Evolutionary conservation across 306 rosid genomes (phyloP).

Genomic region (Vigna nakashimae): DNA sequence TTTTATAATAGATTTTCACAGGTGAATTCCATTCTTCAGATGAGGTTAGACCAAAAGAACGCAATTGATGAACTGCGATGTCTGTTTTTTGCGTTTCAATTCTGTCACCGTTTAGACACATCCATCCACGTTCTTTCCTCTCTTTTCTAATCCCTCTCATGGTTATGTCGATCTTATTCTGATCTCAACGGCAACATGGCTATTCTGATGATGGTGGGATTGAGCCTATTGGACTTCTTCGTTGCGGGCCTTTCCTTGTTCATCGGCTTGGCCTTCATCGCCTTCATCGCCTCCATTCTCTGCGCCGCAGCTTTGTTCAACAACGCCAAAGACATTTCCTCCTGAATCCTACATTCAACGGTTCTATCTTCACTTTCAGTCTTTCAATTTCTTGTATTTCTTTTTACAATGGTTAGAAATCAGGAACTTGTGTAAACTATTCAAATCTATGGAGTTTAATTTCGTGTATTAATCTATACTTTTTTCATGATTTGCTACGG

Average conservation of each 20-base stretch:
- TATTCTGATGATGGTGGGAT: slow-evolving; percentile 48
- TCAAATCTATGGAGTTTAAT: not conserved
- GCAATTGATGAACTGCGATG: not conserved
- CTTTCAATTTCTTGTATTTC: not conserved
- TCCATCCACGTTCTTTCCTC: not conserved
- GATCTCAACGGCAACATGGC: slow-evolving; percentile 2
- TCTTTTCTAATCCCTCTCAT: not conserved
- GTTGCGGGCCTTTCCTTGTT: slow-evolving; percentile 73
- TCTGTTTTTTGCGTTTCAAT: not conserved
- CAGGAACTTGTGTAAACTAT: not conserved
- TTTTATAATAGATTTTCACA: not conserved
- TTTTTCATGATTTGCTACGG: not conserved
- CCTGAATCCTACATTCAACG: slow-evolving; percentile 24
- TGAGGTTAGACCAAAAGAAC: not conserved
- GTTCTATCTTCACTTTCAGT: not conserved
- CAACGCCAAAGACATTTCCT: slow-evolving; percentile 60
- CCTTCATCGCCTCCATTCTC: slow-evolving; percentile 72
- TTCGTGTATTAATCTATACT: not conserved
- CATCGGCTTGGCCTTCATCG: slow-evolving; percentile 62
- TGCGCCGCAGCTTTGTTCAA: slow-evolving; percentile 72
- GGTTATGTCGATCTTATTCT: not conserved
- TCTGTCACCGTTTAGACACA: not conserved
- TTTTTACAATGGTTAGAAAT: not conserved
- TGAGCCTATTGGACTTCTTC: slow-evolving; percentile 67
- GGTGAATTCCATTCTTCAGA: not conserved